Evolutionary conservation across 169 alveolate genomes (phyloP).

Genomic region (Eimeria brunetti): DNA sequence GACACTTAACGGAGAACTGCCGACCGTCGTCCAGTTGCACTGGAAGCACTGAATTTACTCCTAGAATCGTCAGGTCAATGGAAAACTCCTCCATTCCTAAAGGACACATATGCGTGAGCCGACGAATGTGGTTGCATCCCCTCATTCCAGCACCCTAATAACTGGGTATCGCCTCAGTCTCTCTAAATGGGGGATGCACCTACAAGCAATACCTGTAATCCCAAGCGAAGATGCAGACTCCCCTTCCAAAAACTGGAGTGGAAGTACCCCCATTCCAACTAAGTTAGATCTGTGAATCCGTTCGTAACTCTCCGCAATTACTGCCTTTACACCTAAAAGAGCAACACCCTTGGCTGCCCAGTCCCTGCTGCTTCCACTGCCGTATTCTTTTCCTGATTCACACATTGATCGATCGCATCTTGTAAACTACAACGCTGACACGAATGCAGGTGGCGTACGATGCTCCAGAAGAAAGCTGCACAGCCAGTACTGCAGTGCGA

Average conservation of each 20-base stretch:
- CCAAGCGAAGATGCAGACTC: conserved; percentile 94
- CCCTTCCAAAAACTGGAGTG: conserved; percentile 94
- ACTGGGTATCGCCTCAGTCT: neutral
- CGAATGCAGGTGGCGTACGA: conserved; percentile 34
- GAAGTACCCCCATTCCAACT: conserved; percentile 98
- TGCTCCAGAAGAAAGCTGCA: neutral
- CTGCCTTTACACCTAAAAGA: conserved; percentile 96
- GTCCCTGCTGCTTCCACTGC: conserved; percentile 98
- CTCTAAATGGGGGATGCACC: neutral
- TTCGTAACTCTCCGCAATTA: conserved; percentile 97
- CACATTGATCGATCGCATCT: conserved; percentile 53
- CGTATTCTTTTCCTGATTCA: conserved; percentile 97
- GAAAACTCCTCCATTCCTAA: conserved; percentile 74
- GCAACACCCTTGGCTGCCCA: conserved; percentile 99
- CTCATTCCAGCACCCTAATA: neutral
- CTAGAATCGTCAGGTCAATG: conserved; percentile 67
- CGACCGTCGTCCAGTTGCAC: conserved; percentile 79
- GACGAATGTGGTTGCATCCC: neutral
- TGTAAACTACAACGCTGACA: conserved; percentile 80
- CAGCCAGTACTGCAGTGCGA: conserved; percentile 7
- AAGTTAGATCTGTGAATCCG: conserved; percentile 97
- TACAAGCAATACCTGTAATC: conserved; percentile 88
- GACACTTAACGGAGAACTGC: conserved; percentile 83
- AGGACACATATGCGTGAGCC: neutral
- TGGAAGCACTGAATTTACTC: conserved; percentile 54